These are phyloP conservation scores for Colletotrichum sidae DNA, from an alignment of 2,329 filamentous ascomycete genomes.

Conservation along the genomic window DNA sequence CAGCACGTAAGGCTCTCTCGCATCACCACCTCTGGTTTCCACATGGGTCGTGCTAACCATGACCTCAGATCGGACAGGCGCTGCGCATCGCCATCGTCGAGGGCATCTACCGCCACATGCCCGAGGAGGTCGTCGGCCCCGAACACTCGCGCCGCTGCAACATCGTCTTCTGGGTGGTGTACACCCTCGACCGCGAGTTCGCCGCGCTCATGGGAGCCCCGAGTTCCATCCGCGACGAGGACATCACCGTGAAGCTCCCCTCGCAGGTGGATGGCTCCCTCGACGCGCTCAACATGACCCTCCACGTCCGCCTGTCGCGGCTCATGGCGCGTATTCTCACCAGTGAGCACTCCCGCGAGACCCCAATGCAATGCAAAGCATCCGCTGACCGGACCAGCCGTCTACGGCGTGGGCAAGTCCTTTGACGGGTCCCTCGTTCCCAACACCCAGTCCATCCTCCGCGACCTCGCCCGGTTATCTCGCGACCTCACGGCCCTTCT, in stretches of 20 bases:
- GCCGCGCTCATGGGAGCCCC: slow-evolving; percentile 37
- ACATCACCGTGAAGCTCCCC: slow-evolving; percentile 37
- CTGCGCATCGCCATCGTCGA: slow-evolving; percentile 48
- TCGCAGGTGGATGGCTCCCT: slow-evolving; percentile 31
- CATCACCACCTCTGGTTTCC: slow-evolving; percentile 21
- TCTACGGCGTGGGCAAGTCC: slow-evolving; percentile 37
- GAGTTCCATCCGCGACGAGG: slow-evolving; percentile 37
- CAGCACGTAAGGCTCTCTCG: slow-evolving; percentile 47
- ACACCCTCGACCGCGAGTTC: slow-evolving; percentile 35
- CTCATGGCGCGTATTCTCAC: slow-evolving; percentile 37
- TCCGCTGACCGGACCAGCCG: slow-evolving; percentile 10
- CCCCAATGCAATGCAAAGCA: neutral
- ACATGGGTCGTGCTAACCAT: neutral
- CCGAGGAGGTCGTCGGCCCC: slow-evolving; percentile 32
- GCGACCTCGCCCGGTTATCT: slow-evolving; percentile 32
- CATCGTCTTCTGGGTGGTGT: slow-evolving; percentile 38
- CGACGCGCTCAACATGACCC: slow-evolving; percentile 36
- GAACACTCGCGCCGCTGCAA: slow-evolving; percentile 37
- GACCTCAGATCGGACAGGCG: slow-evolving; percentile 46
- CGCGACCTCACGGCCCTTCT: slow-evolving; percentile 34
- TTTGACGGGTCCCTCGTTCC: slow-evolving; percentile 36
- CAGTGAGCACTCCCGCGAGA: slow-evolving; percentile 1
- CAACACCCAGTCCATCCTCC: slow-evolving; percentile 36
- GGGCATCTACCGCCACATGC: slow-evolving; percentile 40
- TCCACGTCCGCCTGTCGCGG: slow-evolving; percentile 35